phyloP scores from a whole-genome alignment of 2,329 filamentous ascomycete genomes.

The Pseudopyrenochaeta lycopersici region DNA sequence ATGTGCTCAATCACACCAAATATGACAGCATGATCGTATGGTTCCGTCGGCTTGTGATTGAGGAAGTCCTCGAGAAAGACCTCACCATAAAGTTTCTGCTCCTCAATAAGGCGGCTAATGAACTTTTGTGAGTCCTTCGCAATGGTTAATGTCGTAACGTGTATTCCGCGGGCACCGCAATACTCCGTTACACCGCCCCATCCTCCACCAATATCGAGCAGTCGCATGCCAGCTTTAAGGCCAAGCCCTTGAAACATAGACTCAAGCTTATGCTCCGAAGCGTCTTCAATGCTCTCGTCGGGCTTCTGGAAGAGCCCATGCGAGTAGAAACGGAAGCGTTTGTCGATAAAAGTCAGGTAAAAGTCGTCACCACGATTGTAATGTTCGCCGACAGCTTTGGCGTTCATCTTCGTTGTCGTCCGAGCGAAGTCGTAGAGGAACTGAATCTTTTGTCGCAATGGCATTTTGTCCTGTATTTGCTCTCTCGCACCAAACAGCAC shows the following conservation, averaged over 20 bases:
- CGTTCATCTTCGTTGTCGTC: slow-evolving; percentile 9
- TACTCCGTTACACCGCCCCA: slow-evolving; percentile 14
- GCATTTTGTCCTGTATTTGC: slow-evolving; percentile 8
- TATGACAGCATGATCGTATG: slow-evolving; percentile 14
- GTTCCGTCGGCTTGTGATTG: slow-evolving; percentile 3
- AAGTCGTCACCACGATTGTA: slow-evolving; percentile 11
- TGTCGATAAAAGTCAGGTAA: slow-evolving; percentile 12
- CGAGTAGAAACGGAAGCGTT: slow-evolving; percentile 12
- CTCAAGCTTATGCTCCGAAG: slow-evolving; percentile 13
- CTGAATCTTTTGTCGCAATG: slow-evolving; percentile 11
- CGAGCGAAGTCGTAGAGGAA: slow-evolving; percentile 11
- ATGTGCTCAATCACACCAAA: slow-evolving; percentile 14
- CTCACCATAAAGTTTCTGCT: slow-evolving; percentile 6
- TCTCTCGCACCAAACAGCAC: slow-evolving; percentile 10
- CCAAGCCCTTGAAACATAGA: slow-evolving; percentile 6
- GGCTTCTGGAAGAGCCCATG: slow-evolving; percentile 9
- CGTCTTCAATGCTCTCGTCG: slow-evolving; percentile 8
- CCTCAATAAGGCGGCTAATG: slow-evolving; percentile 7
- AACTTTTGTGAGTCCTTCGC: slow-evolving; percentile 7
- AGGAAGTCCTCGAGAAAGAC: slow-evolving; percentile 12
- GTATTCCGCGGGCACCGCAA: slow-evolving; percentile 10
- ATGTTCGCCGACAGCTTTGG: slow-evolving; percentile 12
- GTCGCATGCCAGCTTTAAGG: slow-evolving; percentile 10
- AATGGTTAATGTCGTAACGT: slow-evolving; percentile 11
- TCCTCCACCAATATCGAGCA: slow-evolving; percentile 14